phyloP scores from a whole-genome alignment of 2,329 filamentous ascomycete genomes.

The Helminthosporium solani region DNA sequence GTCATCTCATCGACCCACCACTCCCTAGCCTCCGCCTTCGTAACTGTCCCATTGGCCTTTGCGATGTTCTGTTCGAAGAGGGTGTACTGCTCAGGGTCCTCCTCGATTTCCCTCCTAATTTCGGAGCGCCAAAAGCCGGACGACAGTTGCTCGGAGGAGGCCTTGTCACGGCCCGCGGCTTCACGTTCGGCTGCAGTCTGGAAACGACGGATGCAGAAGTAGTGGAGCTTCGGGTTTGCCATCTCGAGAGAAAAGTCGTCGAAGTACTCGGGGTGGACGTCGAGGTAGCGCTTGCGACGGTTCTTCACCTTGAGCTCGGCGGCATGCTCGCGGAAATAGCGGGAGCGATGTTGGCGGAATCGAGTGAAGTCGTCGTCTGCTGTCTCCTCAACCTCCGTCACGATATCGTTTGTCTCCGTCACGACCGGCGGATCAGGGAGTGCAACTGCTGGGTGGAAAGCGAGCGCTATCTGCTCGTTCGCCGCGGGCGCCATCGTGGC shows the following conservation, averaged over 20 bases:
- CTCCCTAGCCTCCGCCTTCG: slow-evolving; percentile 64
- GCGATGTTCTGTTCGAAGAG: slow-evolving; percentile 60
- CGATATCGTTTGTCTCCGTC: background rate
- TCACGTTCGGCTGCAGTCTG: slow-evolving; percentile 73
- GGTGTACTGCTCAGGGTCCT: slow-evolving; percentile 53
- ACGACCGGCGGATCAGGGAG: no score
- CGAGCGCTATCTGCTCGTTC: background rate
- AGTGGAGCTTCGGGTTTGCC: slow-evolving; percentile 77
- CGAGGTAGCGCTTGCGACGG: slow-evolving; percentile 73
- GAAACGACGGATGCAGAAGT: slow-evolving; percentile 74
- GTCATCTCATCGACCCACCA: slow-evolving; percentile 73
- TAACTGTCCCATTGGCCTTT: slow-evolving; percentile 56
- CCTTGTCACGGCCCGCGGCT: slow-evolving; percentile 69
- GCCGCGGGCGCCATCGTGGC: background rate
- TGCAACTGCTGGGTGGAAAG: no score
- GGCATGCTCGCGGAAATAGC: slow-evolving; percentile 1
- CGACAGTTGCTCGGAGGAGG: slow-evolving; percentile 76
- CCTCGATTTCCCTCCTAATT: slow-evolving; percentile 66
- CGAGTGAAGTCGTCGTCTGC: slow-evolving; percentile 13
- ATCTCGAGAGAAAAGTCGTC: slow-evolving; percentile 59
- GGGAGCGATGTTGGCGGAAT: slow-evolving; percentile 21
- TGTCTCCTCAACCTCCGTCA: slow-evolving; percentile 1
- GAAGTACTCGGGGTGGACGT: slow-evolving; percentile 73
- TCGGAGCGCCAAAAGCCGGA: slow-evolving; percentile 76
- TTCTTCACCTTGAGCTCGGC: slow-evolving; percentile 65